Evolutionary conservation across 140 eudicot genomes (phyloP).

Genomic region (Senecio squalidus): DNA sequence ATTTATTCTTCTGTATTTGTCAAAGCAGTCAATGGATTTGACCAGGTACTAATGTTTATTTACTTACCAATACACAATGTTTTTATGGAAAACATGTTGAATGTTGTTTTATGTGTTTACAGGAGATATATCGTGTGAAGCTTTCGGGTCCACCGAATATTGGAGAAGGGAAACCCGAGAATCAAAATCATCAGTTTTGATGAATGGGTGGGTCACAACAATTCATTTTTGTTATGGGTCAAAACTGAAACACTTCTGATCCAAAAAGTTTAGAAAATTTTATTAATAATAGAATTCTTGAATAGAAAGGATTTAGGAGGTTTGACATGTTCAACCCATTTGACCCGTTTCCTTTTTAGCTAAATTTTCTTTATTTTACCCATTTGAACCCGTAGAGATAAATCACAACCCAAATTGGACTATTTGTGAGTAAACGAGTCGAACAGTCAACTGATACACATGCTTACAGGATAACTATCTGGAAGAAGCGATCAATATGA

Average conservation of each 20-base stretch:
- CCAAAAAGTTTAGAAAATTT: too few relatives aligned
- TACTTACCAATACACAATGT: too few relatives aligned
- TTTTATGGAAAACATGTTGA: background rate
- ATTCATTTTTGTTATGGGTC: background rate
- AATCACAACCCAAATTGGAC: background rate
- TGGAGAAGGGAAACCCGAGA: slow-evolving; percentile 99
- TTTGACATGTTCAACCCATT: too few relatives aligned
- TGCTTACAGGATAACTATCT: slow-evolving; percentile 77
- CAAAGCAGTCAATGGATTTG: slow-evolving; percentile 82
- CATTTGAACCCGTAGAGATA: background rate
- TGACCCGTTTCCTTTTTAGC: too few relatives aligned
- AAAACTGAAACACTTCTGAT: background rate
- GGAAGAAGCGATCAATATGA: slow-evolving; percentile 90
- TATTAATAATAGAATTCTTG: too few relatives aligned
- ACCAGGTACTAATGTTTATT: slow-evolving; percentile 81
- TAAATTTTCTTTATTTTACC: too few relatives aligned
- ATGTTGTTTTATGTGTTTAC: slow-evolving; percentile 11
- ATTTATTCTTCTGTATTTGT: slow-evolving; percentile 77
- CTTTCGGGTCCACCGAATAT: slow-evolving; percentile 91
- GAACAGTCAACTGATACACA: slow-evolving; percentile 8
- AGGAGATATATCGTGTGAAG: slow-evolving; percentile 92
- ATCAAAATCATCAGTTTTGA: slow-evolving; percentile 43
- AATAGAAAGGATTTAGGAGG: too few relatives aligned
- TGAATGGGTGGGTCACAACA: background rate
- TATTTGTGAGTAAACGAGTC: background rate